Evolutionary conservation across 768 basidiomycete genomes (phyloP).

Genomic region (Tulasnella sp.): DNA sequence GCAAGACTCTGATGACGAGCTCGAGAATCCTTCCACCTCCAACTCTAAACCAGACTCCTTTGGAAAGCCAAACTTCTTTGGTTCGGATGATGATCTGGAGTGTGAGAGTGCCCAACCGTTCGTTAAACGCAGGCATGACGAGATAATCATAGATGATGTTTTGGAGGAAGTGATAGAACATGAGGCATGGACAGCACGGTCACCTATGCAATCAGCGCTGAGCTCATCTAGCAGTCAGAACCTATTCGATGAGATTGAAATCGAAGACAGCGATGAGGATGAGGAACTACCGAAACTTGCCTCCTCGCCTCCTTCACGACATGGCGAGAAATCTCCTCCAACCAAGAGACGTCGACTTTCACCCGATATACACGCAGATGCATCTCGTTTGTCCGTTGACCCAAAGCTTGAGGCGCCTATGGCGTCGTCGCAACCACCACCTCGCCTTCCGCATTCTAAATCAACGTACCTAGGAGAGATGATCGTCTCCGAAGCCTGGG

Average conservation of each 20-base stretch:
- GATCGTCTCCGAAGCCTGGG: conserved; percentile 16
- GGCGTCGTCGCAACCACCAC: not conserved
- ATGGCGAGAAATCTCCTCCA: not conserved
- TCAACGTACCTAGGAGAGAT: conserved; percentile 16
- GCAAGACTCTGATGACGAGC: conserved; percentile 11
- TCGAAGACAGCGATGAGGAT: not conserved
- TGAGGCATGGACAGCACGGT: not conserved
- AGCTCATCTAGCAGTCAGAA: not conserved
- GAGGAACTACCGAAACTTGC: not conserved
- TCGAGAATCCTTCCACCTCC: not conserved
- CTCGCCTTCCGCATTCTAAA: not conserved
- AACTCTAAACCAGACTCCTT: conserved; percentile 7
- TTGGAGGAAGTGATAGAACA: conserved; percentile 1
- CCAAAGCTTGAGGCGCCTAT: not conserved
- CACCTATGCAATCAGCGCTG: not conserved
- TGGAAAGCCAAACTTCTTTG: conserved; percentile 10
- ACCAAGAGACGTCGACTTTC: conserved; percentile 5
- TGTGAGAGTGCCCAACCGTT: not conserved
- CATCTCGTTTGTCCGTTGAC: not conserved
- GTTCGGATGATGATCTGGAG: not conserved
- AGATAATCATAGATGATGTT: not conserved
- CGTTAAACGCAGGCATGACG: conserved; percentile 3
- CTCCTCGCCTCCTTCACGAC: no score
- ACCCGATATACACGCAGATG: not conserved
- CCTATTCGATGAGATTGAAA: not conserved